Base-by-base conservation (phyloP, 1,284 basidiomycete species). In the Moesziomyces globuligerus region DNA sequence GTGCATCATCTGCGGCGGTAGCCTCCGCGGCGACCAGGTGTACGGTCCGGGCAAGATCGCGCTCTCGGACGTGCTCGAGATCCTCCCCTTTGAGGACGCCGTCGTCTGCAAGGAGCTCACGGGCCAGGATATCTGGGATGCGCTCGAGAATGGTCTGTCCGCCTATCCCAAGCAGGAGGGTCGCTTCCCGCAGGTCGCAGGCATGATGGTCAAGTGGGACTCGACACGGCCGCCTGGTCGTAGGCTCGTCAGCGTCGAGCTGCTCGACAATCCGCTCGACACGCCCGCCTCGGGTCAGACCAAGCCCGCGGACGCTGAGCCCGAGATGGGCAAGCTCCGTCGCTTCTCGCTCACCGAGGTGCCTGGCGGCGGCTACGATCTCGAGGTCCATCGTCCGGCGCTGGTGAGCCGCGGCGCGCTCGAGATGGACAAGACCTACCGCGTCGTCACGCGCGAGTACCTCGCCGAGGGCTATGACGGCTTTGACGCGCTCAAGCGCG, bases 121-220 rank as follows among this genome's bases (percentile, higher is more conserved):
- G 70, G 93, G 93, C 0, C 85, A 87, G 74, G 86, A 89, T 0
- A 87, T 95, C 36, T 94, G 92, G 91, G 89, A 89, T 51, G 89
- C 90, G 0, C 76, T 95, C 18, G 93, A 96, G 80, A 86, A 87
- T 26, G 88, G 89, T 1, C 84, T 96, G 13, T 86, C 85, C 50
- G 90, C 88, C 51, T 95, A 91, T 87, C 93, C 93, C 4, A 90
- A 91, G 18, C 93, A 94, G 83, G 93, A 95, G 86, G 93, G 92
- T 13, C 91, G 93, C 4, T 96, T 96, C 82, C 93, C 93, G 0
- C 86, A 93, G 21, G 85, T 95, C 26, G 90, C 92, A 15, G 93
- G 93, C n/a, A 86, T 95, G 56, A 88, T 88, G 5, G 89, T 94
- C 5, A 87, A 88, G 20, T 95, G 93, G 93, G 93, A 96, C 81